Percentiles rank a stretch among this genome's conserved stretches.
Evolutionary conservation across 2,329 filamentous ascomycete genomes (phyloP).

Genomic region (Helicocarpus griseus): DNA sequence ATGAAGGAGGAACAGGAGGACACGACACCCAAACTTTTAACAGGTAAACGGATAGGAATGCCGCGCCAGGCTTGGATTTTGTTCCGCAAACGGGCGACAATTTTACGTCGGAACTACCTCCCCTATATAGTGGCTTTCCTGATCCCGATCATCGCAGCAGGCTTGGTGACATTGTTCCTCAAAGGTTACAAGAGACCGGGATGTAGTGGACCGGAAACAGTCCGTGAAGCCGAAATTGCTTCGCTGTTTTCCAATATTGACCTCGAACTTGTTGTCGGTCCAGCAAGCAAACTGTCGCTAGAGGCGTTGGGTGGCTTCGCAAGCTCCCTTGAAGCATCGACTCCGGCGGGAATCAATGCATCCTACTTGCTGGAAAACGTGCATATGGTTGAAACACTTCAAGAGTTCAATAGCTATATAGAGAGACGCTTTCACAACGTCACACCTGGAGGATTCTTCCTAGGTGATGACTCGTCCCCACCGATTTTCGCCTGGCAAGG

Average conservation of each 20-base stretch:
- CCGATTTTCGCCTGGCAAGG: constrained; percentile 64
- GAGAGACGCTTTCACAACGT: constrained; percentile 53
- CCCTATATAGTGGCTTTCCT: constrained; percentile 65
- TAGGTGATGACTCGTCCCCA: constrained; percentile 49
- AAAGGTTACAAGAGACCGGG: constrained; percentile 42
- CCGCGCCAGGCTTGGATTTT: constrained; percentile 62
- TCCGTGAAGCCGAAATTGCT: constrained; percentile 16
- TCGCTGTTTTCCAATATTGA: constrained; percentile 17
- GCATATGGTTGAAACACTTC: constrained; percentile 51
- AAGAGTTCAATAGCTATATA: constrained; percentile 60
- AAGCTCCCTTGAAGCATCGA: constrained; percentile 13
- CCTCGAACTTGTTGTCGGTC: constrained; percentile 29
- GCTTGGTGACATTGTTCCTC: constrained; percentile 68
- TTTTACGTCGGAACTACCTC: constrained; percentile 68
- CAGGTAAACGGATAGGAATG: constrained; percentile 61
- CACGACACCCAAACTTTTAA: constrained; percentile 43
- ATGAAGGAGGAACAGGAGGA: background rate
- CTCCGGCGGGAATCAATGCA: constrained; percentile 7
- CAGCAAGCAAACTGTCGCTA: constrained; percentile 20
- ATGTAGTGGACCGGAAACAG: constrained; percentile 44
- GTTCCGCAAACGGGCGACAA: constrained; percentile 66
- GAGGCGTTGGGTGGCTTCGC: constrained; percentile 18
- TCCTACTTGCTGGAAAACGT: background rate
- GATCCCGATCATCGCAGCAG: constrained; percentile 70
- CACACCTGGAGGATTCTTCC: constrained; percentile 67